phyloP scores from a whole-genome alignment of 108 stramenopile genomes.

The Schizochytrium sp. region DNA sequence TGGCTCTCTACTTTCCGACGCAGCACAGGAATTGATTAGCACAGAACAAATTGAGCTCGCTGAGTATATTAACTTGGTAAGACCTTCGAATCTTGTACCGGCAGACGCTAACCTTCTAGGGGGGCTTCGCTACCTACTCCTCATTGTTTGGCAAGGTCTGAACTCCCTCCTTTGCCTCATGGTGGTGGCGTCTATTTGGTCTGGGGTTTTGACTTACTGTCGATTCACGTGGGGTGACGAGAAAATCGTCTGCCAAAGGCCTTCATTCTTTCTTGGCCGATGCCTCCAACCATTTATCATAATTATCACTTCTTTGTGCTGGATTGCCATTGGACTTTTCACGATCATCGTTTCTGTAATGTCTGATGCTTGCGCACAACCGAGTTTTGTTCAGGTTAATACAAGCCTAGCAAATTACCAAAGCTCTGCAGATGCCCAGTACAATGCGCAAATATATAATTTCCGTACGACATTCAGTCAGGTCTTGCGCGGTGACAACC shows the following conservation, averaged over 20 bases:
- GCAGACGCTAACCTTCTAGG: background rate
- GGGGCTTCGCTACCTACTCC: background rate
- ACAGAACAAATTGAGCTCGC: background rate
- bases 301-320: background rate
- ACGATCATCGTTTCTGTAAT: background rate
- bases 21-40: background rate
- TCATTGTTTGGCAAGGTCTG: background rate
- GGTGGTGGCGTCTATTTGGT: background rate
- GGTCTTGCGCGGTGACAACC: background rate
- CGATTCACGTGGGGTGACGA: constrained; percentile 29
- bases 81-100: background rate
- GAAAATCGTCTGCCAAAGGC: background rate
- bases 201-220: constrained; percentile 17
- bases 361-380: background rate
- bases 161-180: background rate
- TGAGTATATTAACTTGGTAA: background rate
- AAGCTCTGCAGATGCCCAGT: background rate
- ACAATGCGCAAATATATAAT: background rate
- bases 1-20: background rate
- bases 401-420: background rate
- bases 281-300: constrained; percentile 10
- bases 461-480: background rate
- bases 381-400: constrained; percentile 17
- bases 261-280: background rate
- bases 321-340: background rate